Conservation (phyloP, 352 stramenopile species). For the Phytophthora sp. region DNA sequence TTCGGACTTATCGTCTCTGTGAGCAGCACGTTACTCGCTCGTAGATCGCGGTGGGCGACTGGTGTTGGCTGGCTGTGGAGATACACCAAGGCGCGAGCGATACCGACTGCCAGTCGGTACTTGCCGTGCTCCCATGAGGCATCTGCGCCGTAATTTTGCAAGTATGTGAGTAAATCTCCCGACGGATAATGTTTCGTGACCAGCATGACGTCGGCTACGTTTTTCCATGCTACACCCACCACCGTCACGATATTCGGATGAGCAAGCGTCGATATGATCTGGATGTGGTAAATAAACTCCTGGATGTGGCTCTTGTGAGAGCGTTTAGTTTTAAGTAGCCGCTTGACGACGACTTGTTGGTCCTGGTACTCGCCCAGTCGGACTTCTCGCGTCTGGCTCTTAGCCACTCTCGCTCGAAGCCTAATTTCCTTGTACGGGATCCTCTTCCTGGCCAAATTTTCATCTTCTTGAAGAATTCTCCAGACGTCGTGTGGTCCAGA, state of each 20-base stretch:
- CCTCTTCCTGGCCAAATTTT: slow-evolving; percentile 17
- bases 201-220: slow-evolving; percentile 42
- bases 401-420: slow-evolving; percentile 21
- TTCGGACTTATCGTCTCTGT: slow-evolving; percentile 37
- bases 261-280: slow-evolving; percentile 36
- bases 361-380: slow-evolving; percentile 37
- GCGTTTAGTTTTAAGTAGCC: slow-evolving; percentile 41
- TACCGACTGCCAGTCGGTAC: slow-evolving; percentile 35
- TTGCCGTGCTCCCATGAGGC: slow-evolving; percentile 35
- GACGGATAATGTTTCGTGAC: slow-evolving; percentile 36
- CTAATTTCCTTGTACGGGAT: slow-evolving; percentile 41
- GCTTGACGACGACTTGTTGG: slow-evolving; percentile 48
- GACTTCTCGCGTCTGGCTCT: slow-evolving; percentile 45
- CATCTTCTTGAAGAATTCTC: slow-evolving; percentile 26
- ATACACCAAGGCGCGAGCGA: slow-evolving; percentile 45
- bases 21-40: slow-evolving; percentile 45
- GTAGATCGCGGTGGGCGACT: slow-evolving; percentile 55
- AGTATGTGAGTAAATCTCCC: slow-evolving; percentile 32
- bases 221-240: slow-evolving; percentile 54
- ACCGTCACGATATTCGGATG: slow-evolving; percentile 48
- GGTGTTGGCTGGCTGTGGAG: slow-evolving; percentile 35
- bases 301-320: slow-evolving; percentile 33
- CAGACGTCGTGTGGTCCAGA: slow-evolving; percentile 22
- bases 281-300: slow-evolving; percentile 47
- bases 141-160: slow-evolving; percentile 16